Evolutionary conservation across 2,329 filamentous ascomycete species (phyloP).

Genomic region (Calonectria fujianensis): DNA sequence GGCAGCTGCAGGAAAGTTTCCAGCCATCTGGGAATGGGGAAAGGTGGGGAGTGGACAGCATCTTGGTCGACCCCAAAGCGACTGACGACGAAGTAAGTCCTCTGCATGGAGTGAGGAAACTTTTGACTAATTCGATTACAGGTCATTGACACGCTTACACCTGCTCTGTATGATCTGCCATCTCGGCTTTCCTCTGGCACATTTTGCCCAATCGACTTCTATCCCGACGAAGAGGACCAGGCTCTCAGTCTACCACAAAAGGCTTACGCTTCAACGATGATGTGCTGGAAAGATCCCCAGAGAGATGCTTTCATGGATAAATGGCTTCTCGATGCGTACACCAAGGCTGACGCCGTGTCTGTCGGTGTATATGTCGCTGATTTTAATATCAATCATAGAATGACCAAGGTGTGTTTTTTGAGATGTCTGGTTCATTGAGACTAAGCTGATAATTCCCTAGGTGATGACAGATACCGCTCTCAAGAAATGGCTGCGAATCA

Average conservation of each 20-base stretch:
- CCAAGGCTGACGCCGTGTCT: background rate
- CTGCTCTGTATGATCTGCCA: background rate
- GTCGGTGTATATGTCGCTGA: background rate
- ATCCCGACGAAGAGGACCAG: background rate
- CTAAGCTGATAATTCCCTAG: background rate
- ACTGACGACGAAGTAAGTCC: background rate
- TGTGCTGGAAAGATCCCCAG: background rate
- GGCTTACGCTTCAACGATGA: background rate
- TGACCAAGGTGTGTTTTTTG: background rate
- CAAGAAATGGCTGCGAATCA: background rate
- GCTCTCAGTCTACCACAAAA: background rate
- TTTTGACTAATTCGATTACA: background rate
- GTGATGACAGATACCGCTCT: background rate
- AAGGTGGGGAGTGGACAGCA: slow-evolving; percentile 1
- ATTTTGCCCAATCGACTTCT: background rate
- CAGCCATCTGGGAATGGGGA: background rate
- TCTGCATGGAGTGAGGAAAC: too few relatives aligned
- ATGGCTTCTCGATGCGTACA: background rate
- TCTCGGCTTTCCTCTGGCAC: slow-evolving; percentile 1
- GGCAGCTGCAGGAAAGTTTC: slow-evolving; percentile 3
- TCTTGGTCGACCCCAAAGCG: background rate
- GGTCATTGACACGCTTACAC: background rate
- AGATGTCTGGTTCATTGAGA: too few relatives aligned
- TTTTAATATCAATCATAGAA: background rate
- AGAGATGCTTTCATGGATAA: background rate